phyloP scores from a whole-genome alignment of 495 filamentous ascomycete species.

The Endocarpon pusillum region DNA sequence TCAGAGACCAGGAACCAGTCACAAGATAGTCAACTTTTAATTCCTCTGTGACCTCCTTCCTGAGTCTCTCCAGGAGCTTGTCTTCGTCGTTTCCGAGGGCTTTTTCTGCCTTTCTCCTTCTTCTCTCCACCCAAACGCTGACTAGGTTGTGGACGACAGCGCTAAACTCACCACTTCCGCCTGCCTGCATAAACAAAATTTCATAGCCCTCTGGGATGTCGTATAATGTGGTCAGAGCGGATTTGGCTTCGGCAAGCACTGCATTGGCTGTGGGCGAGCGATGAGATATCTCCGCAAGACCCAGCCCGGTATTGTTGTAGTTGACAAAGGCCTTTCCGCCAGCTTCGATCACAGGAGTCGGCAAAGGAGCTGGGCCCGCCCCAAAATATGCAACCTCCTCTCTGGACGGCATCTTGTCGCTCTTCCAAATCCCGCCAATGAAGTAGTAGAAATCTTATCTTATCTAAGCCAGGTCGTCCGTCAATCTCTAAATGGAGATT shows the following conservation, averaged over 20 bases:
- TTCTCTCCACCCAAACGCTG: slow-evolving; percentile 57
- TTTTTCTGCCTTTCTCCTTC: slow-evolving; percentile 22
- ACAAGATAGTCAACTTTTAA: slow-evolving; percentile 78
- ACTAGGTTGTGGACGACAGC: slow-evolving; percentile 71
- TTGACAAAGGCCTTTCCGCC: slow-evolving; percentile 65
- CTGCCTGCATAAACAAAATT: slow-evolving; percentile 64
- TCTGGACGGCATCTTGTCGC: slow-evolving; percentile 32
- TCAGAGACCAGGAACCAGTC: slow-evolving; percentile 84
- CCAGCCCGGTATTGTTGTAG: slow-evolving; percentile 62
- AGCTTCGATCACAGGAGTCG: slow-evolving; percentile 54
- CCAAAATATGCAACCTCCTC: slow-evolving; percentile 64
- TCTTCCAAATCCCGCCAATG: too few relatives aligned
- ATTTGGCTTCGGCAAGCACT: slow-evolving; percentile 49
- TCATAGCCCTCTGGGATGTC: slow-evolving; percentile 65
- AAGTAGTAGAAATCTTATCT: too few relatives aligned
- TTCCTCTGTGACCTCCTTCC: slow-evolving; percentile 43
- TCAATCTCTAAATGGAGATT: too few relatives aligned
- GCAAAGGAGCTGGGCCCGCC: slow-evolving; percentile 71
- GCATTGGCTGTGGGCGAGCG: slow-evolving; percentile 59
- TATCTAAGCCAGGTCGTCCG: too few relatives aligned
- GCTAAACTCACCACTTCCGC: slow-evolving; percentile 69
- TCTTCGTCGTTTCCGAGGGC: slow-evolving; percentile 28
- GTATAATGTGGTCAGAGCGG: slow-evolving; percentile 46
- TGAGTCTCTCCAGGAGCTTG: slow-evolving; percentile 40
- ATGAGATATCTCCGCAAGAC: slow-evolving; percentile 68